Conservation (phyloP, 306 rosid species). For the Medicago arabica region DNA sequence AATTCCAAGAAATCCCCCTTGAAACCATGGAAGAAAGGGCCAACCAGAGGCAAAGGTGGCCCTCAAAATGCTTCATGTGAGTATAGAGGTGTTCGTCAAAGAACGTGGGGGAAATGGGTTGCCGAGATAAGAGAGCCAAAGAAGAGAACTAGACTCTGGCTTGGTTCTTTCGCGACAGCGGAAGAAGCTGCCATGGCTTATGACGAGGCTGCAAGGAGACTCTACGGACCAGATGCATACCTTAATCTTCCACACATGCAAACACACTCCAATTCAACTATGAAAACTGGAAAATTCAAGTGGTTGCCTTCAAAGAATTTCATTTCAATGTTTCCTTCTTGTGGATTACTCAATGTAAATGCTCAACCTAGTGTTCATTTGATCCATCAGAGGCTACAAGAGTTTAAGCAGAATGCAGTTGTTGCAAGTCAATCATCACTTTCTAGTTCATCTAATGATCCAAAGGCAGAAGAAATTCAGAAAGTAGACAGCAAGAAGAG, state of each 20-base stretch:
- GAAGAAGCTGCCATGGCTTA: conserved; percentile 99
- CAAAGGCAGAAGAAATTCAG: conserved; percentile 47
- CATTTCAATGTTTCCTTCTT: conserved; percentile 85
- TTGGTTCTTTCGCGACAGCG: conserved; percentile 93
- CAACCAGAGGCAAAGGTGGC: conserved; percentile 95
- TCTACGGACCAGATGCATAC: conserved; percentile 92
- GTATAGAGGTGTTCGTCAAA: conserved; percentile 90
- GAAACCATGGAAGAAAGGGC: conserved; percentile 99
- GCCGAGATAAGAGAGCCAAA: conserved; percentile 97
- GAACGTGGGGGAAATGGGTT: conserved; percentile 99
- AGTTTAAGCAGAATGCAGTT: conserved; percentile 66
- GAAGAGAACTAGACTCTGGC: conserved; percentile 94
- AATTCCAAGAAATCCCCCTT: conserved; percentile 67
- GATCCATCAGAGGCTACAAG: conserved; percentile 89
- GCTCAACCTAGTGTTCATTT: conserved; percentile 97
- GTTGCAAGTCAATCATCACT: conserved; percentile 48
- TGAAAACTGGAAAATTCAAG: conserved; percentile 69
- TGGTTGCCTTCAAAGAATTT: conserved; percentile 94
- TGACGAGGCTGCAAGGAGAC: conserved; percentile 92
- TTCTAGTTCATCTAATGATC: conserved; percentile 55
- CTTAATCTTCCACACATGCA: conserved; percentile 91
- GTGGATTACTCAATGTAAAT: conserved; percentile 78
- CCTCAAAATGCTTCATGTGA: conserved; percentile 88
- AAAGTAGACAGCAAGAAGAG: conserved; percentile 30
- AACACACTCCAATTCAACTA: conserved; percentile 44